Base-by-base conservation (phyloP, 208 protist genomes). In the Wallacemonas sp. region DNA sequence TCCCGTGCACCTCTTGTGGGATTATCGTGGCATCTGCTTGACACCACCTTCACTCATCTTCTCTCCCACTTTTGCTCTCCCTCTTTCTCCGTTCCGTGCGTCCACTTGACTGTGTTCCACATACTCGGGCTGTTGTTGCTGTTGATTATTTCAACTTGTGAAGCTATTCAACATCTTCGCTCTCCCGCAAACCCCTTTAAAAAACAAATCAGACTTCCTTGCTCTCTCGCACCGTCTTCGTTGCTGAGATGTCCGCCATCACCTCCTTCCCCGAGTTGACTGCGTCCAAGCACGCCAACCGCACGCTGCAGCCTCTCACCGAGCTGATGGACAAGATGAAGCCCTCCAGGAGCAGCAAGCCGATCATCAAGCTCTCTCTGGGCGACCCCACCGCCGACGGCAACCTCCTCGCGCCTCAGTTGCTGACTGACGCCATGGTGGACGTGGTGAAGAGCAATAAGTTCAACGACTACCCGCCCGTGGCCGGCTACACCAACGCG, bases 341-440 rank as follows among this genome's bases (percentile, higher is more conserved):
- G 57, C 76, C 81, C 34, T 61, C 63, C 22, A 45, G 64, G 41
- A 57, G 41, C 55, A 48, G 41, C 53, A 71, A 71, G 46, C 19
- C 38, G 17, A 36, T 48, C 17, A 34, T 71, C 29, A 62, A 52
- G 33, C 60, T 73, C 50, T 66, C 55, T 21, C 39, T 97, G 32
- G 92, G 94, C 64, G 78, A 86, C 57, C 84, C 85, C n/a, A 81
- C 74, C 42, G 65, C 83, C 1, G 68, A 85, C 64, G 92, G 91
- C 37, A 97, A 97, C 61, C 67, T 97, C 1, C 29, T 54, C 21
- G 60, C 71, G 5, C 68, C 71, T 4, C 54, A 73, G 12, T 54
- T 70, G 3, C 81, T 86, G 15, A 87, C 78, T 10, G 71, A 86
- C 19, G 63, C 54, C 33, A 57, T 68, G 54, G 44, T 62, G 32